A percentile compares a stretch with the other conserved stretches of the same genome.
Evolutionary conservation across 108 stramenopile genomes (phyloP).

Genomic region (Skeletonema marinoi): DNA sequence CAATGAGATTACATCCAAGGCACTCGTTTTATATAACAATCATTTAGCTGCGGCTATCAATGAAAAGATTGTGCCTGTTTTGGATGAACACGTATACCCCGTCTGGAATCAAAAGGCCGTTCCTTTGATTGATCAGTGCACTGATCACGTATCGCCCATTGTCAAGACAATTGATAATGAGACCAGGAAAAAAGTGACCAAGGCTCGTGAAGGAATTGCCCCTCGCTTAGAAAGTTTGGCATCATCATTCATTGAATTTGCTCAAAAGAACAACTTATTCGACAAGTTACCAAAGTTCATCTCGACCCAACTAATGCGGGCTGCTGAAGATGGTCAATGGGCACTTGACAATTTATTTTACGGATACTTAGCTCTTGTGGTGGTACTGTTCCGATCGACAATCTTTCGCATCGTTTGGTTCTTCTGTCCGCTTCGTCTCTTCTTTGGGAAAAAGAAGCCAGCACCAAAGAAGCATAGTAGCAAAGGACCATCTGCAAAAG

Average conservation of each 20-base stretch:
- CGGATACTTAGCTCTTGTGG: constrained; percentile 23
- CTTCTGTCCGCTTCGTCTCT: constrained; percentile 47
- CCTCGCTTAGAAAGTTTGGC: constrained; percentile 16
- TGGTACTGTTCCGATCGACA: constrained; percentile 28
- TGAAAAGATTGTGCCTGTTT: constrained; percentile 19
- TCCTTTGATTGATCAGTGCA: constrained; percentile 7
- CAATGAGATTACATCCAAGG: constrained; percentile 3
- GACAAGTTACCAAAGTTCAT: constrained; percentile 29
- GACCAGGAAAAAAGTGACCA: constrained; percentile 17
- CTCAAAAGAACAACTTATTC: constrained; percentile 27
- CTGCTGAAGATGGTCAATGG: constrained; percentile 24
- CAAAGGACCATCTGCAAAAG: neutral
- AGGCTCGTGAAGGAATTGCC: constrained; percentile 27
- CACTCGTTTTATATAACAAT: constrained; percentile 24
- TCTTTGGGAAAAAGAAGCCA: constrained; percentile 16
- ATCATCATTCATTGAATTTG: constrained; percentile 15
- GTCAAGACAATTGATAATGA: constrained; percentile 31
- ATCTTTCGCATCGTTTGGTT: constrained; percentile 43
- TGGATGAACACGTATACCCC: constrained; percentile 37
- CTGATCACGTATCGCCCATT: constrained; percentile 26
- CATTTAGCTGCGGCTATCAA: constrained; percentile 22
- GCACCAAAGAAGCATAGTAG: neutral
- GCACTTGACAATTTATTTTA: constrained; percentile 23
- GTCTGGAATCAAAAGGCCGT: constrained; percentile 39
- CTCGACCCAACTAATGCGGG: neutral